phyloP scores from a whole-genome alignment of 2,329 filamentous ascomycete genomes.

The Monosporascus sp. region DNA sequence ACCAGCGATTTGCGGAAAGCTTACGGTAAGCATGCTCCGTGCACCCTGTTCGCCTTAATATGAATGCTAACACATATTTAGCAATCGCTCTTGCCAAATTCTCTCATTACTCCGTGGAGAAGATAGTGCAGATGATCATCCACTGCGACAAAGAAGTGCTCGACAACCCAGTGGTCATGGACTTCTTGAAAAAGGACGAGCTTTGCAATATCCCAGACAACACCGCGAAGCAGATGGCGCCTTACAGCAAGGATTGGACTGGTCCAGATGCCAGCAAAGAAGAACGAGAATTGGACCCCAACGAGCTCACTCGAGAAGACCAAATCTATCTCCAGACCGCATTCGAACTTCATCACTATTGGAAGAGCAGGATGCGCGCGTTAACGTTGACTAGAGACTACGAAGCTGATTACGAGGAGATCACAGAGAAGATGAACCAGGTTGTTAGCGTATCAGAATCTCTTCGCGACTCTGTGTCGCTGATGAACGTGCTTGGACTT shows the following conservation, averaged over 20 bases:
- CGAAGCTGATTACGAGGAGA: constrained; percentile 86
- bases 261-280: constrained; percentile 75
- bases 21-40: constrained; percentile 53
- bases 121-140: constrained; percentile 87
- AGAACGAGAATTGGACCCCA: constrained; percentile 76
- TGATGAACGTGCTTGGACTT: constrained; percentile 93
- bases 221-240: constrained; percentile 82
- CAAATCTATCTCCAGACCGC: constrained; percentile 92
- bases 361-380: constrained; percentile 95
- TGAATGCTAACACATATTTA: constrained; percentile 29
- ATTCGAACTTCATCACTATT: constrained; percentile 94
- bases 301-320: constrained; percentile 86
- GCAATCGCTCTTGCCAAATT: constrained; percentile 93
- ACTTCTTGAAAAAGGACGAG: constrained; percentile 89
- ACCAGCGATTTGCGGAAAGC: constrained; percentile 83
- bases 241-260: constrained; percentile 95
- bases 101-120: constrained; percentile 76
- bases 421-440: constrained; percentile 76
- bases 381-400: constrained; percentile 77
- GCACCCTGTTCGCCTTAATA: neutral
- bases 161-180: constrained; percentile 89
- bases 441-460: constrained; percentile 87
- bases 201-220: constrained; percentile 91
- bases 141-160: constrained; percentile 88
- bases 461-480: constrained; percentile 79